These are phyloP conservation scores for Amyloporia xantha DNA, from an alignment of 768 basidiomycete genomes.

Conservation along the genomic window DNA sequence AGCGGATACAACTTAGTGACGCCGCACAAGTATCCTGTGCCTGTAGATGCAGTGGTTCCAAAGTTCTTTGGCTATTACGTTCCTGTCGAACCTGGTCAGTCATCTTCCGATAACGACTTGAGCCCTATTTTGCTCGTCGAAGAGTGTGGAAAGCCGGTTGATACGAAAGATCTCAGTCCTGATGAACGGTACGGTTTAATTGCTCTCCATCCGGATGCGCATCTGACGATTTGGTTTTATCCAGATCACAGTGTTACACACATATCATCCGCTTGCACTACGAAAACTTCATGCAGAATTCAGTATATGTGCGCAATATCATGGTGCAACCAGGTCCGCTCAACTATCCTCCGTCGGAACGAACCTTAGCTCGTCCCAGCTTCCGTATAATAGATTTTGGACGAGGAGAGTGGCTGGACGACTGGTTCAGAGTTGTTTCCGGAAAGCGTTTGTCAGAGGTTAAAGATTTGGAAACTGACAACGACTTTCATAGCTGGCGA, in stretches of 20 bases:
- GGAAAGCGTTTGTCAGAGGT: not conserved
- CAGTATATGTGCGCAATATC: constrained; percentile 36
- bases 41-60: constrained; percentile 46
- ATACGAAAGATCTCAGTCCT: constrained; percentile 16
- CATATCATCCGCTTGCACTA: constrained; percentile 36
- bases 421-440: not conserved
- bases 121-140: constrained; percentile 43
- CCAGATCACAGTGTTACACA: constrained; percentile 24
- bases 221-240: not conserved
- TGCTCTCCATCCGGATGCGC: not conserved
- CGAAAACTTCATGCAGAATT: constrained; percentile 34
- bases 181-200: constrained; percentile 13
- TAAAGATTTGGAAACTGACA: not conserved
- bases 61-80: constrained; percentile 61
- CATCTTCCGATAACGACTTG: not conserved
- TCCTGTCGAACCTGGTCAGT: constrained; percentile 11
- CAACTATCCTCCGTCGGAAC: constrained; percentile 22
- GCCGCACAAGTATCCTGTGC: constrained; percentile 38
- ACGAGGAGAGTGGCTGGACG: constrained; percentile 14
- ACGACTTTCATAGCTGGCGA: not conserved
- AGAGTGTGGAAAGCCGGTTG: constrained; percentile 36
- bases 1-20: constrained; percentile 39
- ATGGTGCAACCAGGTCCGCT: constrained; percentile 39
- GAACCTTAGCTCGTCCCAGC: constrained; percentile 25
- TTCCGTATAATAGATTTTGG: constrained; percentile 51